Evolutionary conservation across 139 green algal species (phyloP), one percentile per base, ranked within the genome.

Genomic region (Astrephomene gubernaculifera): DNA sequence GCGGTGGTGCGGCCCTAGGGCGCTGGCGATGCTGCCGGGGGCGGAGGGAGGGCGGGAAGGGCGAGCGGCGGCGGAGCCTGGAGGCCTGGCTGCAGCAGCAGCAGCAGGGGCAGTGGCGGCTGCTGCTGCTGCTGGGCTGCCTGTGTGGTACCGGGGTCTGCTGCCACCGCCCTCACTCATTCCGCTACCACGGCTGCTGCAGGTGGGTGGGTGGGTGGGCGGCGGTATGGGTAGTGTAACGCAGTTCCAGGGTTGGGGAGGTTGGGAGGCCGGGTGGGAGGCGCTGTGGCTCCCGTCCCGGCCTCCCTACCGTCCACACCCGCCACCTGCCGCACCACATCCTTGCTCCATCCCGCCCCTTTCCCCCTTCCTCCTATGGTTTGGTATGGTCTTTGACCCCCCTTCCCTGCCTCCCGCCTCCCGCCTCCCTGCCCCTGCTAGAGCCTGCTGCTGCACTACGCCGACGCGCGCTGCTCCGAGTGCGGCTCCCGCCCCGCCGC

Each of bases 101-200:
- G 41, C 12, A 36, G 31, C 21, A 21, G 24, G 5, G 45, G 41
- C 43, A 4, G 43, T 22, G 39, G 17, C 9, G 35, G 65, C 65
- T 5, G 65, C 65, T 57, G 33, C 21, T 43, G 57, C 6, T 54
- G 60, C 35, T 25, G 43, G 29, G 19, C 31, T 72, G 65, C 14
- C 65, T 4, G n/a, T n/a, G n/a, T 54, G 36, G 70, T 39, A 49
- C 4, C 71, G 45, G 1, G 68, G 53, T 3, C 33, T 61, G 31
- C 72, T 60, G 38, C 49, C 72, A 6, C 69, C 83, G 60, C 86
- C 80, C 7, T 76, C 71, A n/a, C 75, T 88, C 1, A 79, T 87
- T 8, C 67, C 67, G 25, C 69, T 90, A 45, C 87, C 87, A 9
- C 52, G 14, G 31, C 82, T 90, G 24, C 88, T 88, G 82, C 87